Percentiles rank a stretch among this genome's conserved stretches.
phyloP scores from a whole-genome alignment of 1,284 basidiomycete genomes.

The Cutaneotrichosporon mucoides region DNA sequence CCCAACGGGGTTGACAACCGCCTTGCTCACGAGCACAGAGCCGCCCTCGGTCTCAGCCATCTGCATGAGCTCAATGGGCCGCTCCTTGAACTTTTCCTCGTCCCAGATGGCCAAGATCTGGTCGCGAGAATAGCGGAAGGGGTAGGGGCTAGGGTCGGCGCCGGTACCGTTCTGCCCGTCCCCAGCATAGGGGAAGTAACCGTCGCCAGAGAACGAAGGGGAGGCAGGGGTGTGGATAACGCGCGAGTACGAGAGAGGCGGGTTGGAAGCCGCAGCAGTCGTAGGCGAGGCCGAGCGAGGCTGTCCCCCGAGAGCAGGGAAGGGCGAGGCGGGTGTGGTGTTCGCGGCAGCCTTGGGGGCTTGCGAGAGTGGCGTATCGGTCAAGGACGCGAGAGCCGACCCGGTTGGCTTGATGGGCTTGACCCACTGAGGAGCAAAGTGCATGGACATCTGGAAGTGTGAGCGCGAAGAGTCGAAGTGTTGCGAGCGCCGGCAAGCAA shows the following conservation, averaged over 20 bases:
- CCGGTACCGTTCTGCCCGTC: conserved; percentile 10
- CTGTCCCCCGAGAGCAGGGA: conserved; percentile 39
- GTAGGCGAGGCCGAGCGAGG: conserved; percentile 31
- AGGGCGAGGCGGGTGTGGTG: conserved; percentile 25
- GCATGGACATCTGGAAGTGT: conserved; percentile 42
- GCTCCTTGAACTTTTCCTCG: conserved; percentile 65
- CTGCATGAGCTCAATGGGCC: conserved; percentile 67
- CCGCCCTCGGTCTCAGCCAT: conserved; percentile 66
- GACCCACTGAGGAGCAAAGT: conserved; percentile 49
- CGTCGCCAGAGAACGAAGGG: conserved; percentile 40
- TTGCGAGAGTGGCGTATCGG: conserved; percentile 3
- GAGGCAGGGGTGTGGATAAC: conserved; percentile 51
- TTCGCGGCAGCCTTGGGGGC: conserved; percentile 3
- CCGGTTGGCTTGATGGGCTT: conserved; percentile 48
- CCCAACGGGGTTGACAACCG: conserved; percentile 65
- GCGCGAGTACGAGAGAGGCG: conserved; percentile 63
- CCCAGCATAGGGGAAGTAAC: conserved; percentile 58
- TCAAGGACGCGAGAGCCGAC: conserved; percentile 12
- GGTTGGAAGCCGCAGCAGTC: conserved; percentile 30
- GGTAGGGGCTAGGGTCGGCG: conserved; percentile 48
- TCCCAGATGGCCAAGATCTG: conserved; percentile 79
- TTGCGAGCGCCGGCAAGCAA: not conserved
- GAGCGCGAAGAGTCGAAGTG: not conserved
- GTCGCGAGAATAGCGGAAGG: conserved; percentile 81
- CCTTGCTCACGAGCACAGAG: conserved; percentile 76